Conservation (phyloP, 176 grass and related monocot species). For the Hordeum vulgare region DNA sequence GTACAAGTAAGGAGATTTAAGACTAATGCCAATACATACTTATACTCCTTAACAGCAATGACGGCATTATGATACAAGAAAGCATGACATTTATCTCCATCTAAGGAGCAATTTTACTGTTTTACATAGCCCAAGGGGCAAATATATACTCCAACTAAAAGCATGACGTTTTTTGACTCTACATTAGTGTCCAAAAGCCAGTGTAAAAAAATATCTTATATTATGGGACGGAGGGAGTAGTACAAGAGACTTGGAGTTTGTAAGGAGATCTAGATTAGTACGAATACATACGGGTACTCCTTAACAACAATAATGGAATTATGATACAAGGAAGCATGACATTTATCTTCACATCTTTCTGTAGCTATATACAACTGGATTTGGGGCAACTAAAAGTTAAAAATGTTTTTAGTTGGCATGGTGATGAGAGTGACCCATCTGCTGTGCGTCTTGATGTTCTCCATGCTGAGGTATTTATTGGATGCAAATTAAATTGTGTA, state of each 20-base stretch:
- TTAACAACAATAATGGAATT: background rate
- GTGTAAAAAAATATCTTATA: no score
- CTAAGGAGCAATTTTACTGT: no score
- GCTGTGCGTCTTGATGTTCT: conserved; percentile 94
- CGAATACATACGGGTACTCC: background rate
- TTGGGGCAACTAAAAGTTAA: conserved; percentile 76
- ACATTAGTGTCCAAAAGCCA: no score
- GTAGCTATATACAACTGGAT: conserved; percentile 98
- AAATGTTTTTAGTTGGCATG: conserved; percentile 89
- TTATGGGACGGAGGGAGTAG: no score
- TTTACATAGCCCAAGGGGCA: no score
- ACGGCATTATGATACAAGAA: background rate
- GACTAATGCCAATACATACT: no score
- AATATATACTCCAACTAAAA: no score
- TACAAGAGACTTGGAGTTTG: background rate
- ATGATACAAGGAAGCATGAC: conserved; percentile 1
- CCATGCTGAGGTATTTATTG: conserved; percentile 61
- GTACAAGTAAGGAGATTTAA: no score
- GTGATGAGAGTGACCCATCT: conserved; percentile 80
- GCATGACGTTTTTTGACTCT: no score
- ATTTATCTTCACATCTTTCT: conserved; percentile 18
- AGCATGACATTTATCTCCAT: background rate
- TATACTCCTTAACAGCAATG: background rate
- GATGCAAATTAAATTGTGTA: background rate
- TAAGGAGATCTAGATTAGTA: no score